Evolutionary conservation across 2,329 filamentous ascomycete species (phyloP).

Genomic region (Aspergillus japonicus): DNA sequence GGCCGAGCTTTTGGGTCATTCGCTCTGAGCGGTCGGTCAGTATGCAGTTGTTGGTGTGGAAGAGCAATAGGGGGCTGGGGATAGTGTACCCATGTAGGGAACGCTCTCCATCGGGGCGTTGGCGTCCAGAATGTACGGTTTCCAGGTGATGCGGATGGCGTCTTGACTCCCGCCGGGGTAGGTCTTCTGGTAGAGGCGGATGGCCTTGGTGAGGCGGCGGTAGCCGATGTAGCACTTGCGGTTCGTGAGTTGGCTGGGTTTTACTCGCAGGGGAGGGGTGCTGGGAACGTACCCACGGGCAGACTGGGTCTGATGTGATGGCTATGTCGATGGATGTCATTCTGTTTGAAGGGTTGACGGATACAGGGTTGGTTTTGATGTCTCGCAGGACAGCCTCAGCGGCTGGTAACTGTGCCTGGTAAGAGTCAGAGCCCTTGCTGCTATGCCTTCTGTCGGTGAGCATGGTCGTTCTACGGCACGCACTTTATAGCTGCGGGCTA

Average conservation of each 20-base stretch:
- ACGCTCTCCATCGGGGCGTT: conserved; percentile 15
- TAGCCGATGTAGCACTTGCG: conserved; percentile 44
- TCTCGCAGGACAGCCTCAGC: no score
- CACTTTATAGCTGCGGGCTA: no score
- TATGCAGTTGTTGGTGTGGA: background rate
- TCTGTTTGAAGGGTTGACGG: background rate
- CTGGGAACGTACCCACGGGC: conserved; percentile 22
- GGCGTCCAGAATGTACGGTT: conserved; percentile 40
- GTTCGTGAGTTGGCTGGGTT: conserved; percentile 15
- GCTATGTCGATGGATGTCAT: conserved; percentile 21
- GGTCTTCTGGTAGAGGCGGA: conserved; percentile 40
- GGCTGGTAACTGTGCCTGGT: no score
- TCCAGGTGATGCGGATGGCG: conserved; percentile 37
- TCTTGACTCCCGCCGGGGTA: conserved; percentile 41
- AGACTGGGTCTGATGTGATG: conserved; percentile 34
- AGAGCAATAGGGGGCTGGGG: background rate
- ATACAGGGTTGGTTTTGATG: no score
- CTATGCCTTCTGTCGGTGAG: no score
- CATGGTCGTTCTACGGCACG: no score
- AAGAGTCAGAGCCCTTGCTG: no score
- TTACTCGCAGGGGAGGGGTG: background rate
- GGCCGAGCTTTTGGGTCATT: conserved; percentile 19
- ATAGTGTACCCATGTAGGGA: conserved; percentile 12
- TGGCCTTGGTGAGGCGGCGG: conserved; percentile 38
- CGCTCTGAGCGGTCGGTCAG: conserved; percentile 12